Evolutionary conservation across 257 asterid genomes (phyloP), one percentile per base, ranked within the genome.

Genomic region (Thymus mandschuricus): DNA sequence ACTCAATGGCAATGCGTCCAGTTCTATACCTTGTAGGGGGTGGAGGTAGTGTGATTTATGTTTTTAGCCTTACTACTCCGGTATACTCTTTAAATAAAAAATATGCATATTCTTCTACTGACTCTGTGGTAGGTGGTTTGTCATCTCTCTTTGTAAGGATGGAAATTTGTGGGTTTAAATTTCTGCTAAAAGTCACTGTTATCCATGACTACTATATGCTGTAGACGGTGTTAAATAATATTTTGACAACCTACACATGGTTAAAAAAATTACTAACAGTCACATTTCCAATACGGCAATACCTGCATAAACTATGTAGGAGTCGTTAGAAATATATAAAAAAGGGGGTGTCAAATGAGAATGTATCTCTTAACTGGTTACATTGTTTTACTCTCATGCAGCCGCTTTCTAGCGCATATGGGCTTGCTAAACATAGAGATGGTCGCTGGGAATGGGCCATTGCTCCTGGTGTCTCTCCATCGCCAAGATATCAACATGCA

Each of bases 391-490:
- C 75, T 77, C 10, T 52, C 66, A 43, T 83, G 84, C 87, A 95
- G 99, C 97, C 99, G 10, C 81, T 92, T 45, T 92, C 97, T 70
- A 88, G 99, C 82, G 99, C 99, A 64, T 95, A 90, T 80, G 99
- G 99, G 41, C 98, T 95, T 40, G 99, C 99, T 41, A 95, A 95
- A 82, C 98, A 95, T 80, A 92, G 97, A 82, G 99, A 95, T 88
- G 99, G 99, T 77, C 97, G 99, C 46, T 95, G 99, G 99, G 99
- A 95, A 81, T 95, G 99, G 99, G 99, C 99, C 78, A 95, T 95
- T 80, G 99, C 99, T 71, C 99, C 99, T 68, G 99, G 99, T 66
- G 99, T 95, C 71, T 95, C 99, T 72, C 99, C 99, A 2, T 95
- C 99, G 74, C 73, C 97, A 57, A 92, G 99, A 87, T 95, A 95